Evolutionary conservation across 2,329 filamentous ascomycete genomes (phyloP).

Genomic region (Diaporthe sp.): DNA sequence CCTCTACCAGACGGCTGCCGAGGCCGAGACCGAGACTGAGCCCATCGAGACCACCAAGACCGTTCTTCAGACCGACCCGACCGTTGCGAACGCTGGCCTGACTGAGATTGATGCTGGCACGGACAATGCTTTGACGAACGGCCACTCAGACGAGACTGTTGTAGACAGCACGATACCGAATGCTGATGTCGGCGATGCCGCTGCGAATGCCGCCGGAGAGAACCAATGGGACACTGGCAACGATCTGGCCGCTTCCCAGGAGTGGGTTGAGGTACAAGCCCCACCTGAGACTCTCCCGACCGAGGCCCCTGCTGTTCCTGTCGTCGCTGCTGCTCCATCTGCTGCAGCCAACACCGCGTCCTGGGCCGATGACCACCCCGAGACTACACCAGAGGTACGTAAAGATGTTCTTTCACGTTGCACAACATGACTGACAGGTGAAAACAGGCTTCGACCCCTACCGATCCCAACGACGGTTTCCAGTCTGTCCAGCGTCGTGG

Average conservation of each 20-base stretch:
- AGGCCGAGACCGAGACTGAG: slow-evolving; percentile 51
- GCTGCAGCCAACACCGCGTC: slow-evolving; percentile 72
- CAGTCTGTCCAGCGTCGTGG: slow-evolving; percentile 75
- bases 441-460: slow-evolving; percentile 51
- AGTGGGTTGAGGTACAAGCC: slow-evolving; percentile 79
- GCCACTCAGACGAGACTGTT: slow-evolving; percentile 48
- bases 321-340: slow-evolving; percentile 69
- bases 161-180: slow-evolving; percentile 59
- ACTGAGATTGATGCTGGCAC: slow-evolving; percentile 73
- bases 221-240: slow-evolving; percentile 73
- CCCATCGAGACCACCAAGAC: slow-evolving; percentile 45
- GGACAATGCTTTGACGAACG: slow-evolving; percentile 52
- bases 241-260: slow-evolving; percentile 64
- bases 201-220: slow-evolving; percentile 72
- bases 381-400: slow-evolving; percentile 55
- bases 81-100: slow-evolving; percentile 73
- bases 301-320: slow-evolving; percentile 72
- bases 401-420: background rate
- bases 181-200: slow-evolving; percentile 63
- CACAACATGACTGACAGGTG: slow-evolving; percentile 25
- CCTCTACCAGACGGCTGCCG: slow-evolving; percentile 46
- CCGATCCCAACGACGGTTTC: slow-evolving; percentile 74
- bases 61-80: slow-evolving; percentile 70
- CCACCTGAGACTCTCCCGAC: slow-evolving; percentile 81
- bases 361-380: slow-evolving; percentile 86